phyloP scores from a whole-genome alignment of 78 protist species.

The Capsaspora owczarzaki region DNA sequence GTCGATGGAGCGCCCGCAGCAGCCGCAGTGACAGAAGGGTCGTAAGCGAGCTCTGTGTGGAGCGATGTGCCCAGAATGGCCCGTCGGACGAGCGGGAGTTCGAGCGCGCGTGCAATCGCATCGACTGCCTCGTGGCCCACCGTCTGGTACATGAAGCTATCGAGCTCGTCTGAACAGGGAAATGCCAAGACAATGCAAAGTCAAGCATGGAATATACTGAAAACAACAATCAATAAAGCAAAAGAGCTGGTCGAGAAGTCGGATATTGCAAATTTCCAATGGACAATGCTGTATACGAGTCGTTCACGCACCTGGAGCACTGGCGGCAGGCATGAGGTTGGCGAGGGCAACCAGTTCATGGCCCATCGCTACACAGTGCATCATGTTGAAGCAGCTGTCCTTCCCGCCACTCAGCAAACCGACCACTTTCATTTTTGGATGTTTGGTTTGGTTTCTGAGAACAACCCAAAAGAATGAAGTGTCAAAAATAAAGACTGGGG shows the following conservation, averaged over 20 bases:
- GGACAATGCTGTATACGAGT: neutral
- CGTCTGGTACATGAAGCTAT: slow-evolving; percentile 88
- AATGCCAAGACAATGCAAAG: neutral
- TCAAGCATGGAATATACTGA: too few species aligned
- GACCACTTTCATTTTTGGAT: too few species aligned
- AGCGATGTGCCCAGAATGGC: slow-evolving; percentile 32
- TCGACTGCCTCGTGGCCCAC: slow-evolving; percentile 71
- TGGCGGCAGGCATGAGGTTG: slow-evolving; percentile 58
- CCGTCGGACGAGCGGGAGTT: slow-evolving; percentile 54
- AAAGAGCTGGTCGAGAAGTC: neutral
- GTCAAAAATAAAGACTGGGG: too few species aligned
- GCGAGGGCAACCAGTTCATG: slow-evolving; percentile 82
- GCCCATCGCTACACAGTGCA: slow-evolving; percentile 73
- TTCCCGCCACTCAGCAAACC: slow-evolving; percentile 94
- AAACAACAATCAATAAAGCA: neutral
- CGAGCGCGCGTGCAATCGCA: slow-evolving; percentile 44
- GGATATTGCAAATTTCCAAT: too few species aligned
- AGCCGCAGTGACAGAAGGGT: too few species aligned
- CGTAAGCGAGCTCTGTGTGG: too few species aligned
- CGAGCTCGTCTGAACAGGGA: slow-evolving; percentile 92
- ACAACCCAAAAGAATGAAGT: too few species aligned
- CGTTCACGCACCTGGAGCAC: neutral
- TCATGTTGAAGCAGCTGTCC: slow-evolving; percentile 65
- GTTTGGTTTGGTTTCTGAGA: too few species aligned
- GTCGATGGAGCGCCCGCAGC: neutral